Evolutionary conservation across 257 asterid genomes (phyloP).

Genomic region (Solanum dulcamara): DNA sequence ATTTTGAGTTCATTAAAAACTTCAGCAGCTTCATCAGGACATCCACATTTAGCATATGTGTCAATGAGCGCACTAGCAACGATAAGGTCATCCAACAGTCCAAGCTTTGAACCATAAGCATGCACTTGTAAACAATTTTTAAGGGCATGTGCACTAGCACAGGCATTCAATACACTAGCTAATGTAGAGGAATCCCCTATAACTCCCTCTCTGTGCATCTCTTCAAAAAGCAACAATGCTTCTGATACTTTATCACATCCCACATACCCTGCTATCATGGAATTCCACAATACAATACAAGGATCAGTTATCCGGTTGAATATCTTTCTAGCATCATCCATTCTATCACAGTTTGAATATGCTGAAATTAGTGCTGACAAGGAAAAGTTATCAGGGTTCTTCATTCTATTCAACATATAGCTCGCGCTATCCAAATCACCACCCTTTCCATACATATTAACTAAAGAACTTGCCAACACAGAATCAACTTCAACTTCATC

Average conservation of each 20-base stretch:
- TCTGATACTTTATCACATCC: constrained; percentile 27
- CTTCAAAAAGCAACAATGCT: constrained; percentile 38
- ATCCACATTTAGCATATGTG: constrained; percentile 62
- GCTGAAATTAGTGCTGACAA: constrained; percentile 67
- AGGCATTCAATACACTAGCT: constrained; percentile 57
- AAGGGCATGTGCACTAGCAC: constrained; percentile 35
- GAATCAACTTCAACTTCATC: constrained; percentile 47
- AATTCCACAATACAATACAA: constrained; percentile 59
- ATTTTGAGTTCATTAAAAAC: constrained; percentile 47
- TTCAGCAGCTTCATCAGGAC: constrained; percentile 38
- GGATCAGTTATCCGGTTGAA: constrained; percentile 36
- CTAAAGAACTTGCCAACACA: constrained; percentile 58
- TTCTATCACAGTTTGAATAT: constrained; percentile 46
- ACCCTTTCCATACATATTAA: constrained; percentile 72
- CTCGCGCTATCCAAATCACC: constrained; percentile 51
- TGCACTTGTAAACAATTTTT: constrained; percentile 44
- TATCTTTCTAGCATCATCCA: constrained; percentile 50
- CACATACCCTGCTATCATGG: constrained; percentile 62
- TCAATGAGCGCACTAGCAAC: constrained; percentile 58
- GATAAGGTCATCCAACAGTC: constrained; percentile 37
- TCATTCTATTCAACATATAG: constrained; percentile 23
- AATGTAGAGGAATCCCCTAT: constrained; percentile 47
- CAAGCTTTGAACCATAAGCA: constrained; percentile 36
- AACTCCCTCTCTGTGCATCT: constrained; percentile 41
- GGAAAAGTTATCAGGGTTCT: constrained; percentile 55